Evolutionary conservation across 129 eudicot species (phyloP), one percentile per base, ranked within the genome.

Genomic region (Lonicera japonica): DNA sequence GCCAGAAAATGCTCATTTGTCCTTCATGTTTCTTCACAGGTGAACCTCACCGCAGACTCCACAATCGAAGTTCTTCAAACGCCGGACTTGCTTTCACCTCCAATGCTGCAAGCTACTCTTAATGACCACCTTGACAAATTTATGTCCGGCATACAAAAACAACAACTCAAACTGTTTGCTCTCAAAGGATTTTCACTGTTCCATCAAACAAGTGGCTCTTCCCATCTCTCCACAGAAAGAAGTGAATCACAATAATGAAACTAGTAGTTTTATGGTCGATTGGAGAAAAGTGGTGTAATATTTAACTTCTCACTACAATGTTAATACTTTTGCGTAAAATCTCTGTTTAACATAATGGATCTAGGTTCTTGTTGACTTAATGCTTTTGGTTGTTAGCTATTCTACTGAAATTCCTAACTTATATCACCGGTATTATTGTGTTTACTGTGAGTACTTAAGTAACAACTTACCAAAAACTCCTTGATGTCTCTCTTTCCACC

Each of bases 21-120:
- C 15, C 53, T n/a, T 14, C 11, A 21, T 39, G 18, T 3, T 61
- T 18, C 24, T 64, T 11, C 40, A 38, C 81, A 86, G 95, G 71
- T 73, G 25, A 79, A 73, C 65, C 46, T 60, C 58, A 77, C 67
- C 5, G 89, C 75, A 52, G 70, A 75, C 67, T 66, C 64, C 25
- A 73, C 81, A 41, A 60, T 82, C 56, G 39, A 79, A 73, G 75
- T 65, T 65, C 68, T 86, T 63, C 75, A 74, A 58, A 75, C 64
- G 57, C 86, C 86, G 15, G 80, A 73, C 40, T 39, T 54, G 54
- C 64, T 80, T 58, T 77, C 82, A 45, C 83, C 86, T 76, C 76
- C 14, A 55, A 56, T 58, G 52, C 46, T 85, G 65, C 88, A 79
- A 43, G 76, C 82, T 36, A 63, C 64, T 51, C 58, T 82, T 40